Percentiles rank a stretch among this genome's conserved stretches.
Conservation (phyloP, 148 eudicot species). For the Amaranthus palmeri region DNA sequence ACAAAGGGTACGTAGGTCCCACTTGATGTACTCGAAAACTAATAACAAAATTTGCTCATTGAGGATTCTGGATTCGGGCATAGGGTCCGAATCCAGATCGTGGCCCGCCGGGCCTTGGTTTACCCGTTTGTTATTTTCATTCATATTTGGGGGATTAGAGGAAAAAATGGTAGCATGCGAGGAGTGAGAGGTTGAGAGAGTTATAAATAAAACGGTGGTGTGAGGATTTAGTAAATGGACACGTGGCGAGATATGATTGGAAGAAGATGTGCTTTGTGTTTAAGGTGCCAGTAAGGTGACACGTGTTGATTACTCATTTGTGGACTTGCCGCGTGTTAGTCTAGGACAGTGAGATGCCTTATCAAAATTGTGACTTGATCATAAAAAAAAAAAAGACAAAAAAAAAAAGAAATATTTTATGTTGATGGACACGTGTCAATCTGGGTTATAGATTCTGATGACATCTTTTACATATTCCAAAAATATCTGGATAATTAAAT, state of each 20-base stretch:
- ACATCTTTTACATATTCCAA: background rate
- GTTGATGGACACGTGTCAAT: constrained; percentile 8
- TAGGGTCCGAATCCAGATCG: constrained; percentile 8
- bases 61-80: constrained; percentile 35
- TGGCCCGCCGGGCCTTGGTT: constrained; percentile 17
- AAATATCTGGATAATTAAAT: background rate
- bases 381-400: background rate
- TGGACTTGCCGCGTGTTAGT: constrained; percentile 21
- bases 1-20: constrained; percentile 57
- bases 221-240: background rate
- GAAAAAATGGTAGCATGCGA: background rate
- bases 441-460: constrained; percentile 7
- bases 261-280: background rate
- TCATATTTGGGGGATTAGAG: background rate
- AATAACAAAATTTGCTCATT: constrained; percentile 53
- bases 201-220: background rate
- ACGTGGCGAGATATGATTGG: constrained; percentile 17
- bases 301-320: constrained; percentile 15
- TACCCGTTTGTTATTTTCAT: constrained; percentile 17
- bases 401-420: background rate
- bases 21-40: constrained; percentile 51
- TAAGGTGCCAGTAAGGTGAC: background rate
- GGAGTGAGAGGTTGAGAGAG: background rate
- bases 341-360: constrained; percentile 5
- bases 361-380: background rate